Base-by-base conservation (phyloP, 2,329 filamentous ascomycete genomes). In the Parascedosporium putredinis region DNA sequence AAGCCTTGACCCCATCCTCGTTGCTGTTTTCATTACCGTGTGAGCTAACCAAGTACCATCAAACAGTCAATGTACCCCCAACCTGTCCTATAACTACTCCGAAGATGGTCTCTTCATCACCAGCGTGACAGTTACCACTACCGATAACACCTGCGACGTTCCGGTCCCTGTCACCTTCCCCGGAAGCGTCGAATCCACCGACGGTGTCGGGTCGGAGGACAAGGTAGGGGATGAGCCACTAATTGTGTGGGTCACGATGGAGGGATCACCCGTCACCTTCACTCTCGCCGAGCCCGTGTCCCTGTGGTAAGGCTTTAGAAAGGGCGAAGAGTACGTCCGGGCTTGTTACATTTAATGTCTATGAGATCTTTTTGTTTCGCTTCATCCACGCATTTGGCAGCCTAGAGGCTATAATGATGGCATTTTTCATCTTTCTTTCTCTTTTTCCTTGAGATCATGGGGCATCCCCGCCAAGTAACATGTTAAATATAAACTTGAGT, bases 141-240 rank as follows among this genome's bases (percentile, higher is more conserved):
- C 60, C 12, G 67, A 66, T 34, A 78, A 78, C 59, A 68, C 60
- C 29, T 81, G 77, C 62, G 59, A 59, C 36, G 70, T 67, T 0
- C 64, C 71, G 0, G 72, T 81, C 45, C 76, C 78, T 0, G 68
- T 81, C 16, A 80, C 76, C 1, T 67, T 80, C 53, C 76, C 72
- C 24, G 60, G 62, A 4, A 57, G 64, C 1, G 69, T 70, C 9
- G 64, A 67, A 12, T 64, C 63, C 38, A 69, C 65, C 0, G 66
- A 67, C 25, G 68, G 68, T 25, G 69, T 68, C 31, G 67, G 40
- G 16, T 34, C 64, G 1, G 67, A 64, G 25, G 76, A 82, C 57
- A 62, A 79, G 60, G 57, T 78, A 16, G 79, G 78, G n/a, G 68
- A 57, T 38, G 74, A 78, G 59, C 73, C 75, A 4, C 57, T 70